Conservation (phyloP, 2,329 filamentous ascomycete species). For the Aspergillus sp. region DNA sequence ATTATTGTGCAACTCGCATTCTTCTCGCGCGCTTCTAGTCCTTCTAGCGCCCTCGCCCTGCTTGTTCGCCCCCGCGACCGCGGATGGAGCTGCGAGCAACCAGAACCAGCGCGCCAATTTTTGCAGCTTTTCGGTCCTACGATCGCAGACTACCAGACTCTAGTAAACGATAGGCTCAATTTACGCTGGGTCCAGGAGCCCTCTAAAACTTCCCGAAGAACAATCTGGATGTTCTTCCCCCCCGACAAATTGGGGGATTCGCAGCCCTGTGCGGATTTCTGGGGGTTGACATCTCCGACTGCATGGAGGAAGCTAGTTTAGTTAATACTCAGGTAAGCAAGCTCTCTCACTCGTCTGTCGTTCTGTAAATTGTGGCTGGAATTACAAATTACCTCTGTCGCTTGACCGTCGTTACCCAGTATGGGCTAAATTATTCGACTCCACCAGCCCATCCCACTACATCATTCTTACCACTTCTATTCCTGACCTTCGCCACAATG, state of each 20-base stretch:
- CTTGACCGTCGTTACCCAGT: background rate
- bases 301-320: background rate
- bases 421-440: constrained; percentile 4
- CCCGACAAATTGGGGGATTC: background rate
- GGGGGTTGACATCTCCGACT: constrained; percentile 4
- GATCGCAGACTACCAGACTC: background rate
- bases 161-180: background rate
- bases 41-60: constrained; percentile 25
- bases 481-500: constrained; percentile 10
- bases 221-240: background rate
- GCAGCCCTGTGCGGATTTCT: constrained; percentile 7
- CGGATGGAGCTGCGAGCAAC: constrained; percentile 7
- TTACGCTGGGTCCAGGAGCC: background rate
- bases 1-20: constrained; percentile 20
- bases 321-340: background rate
- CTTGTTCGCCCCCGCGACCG: constrained; percentile 15
- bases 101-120: constrained; percentile 6
- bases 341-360: background rate
- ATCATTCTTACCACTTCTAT: constrained; percentile 9
- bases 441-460: constrained; percentile 4
- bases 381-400: background rate
- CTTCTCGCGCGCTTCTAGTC: constrained; percentile 25
- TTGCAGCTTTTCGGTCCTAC: constrained; percentile 13
- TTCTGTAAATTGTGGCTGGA: background rate
- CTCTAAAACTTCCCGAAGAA: background rate